Conservation (phyloP, 345 rosid genomes). For the Euphorbia pulcherrima region DNA sequence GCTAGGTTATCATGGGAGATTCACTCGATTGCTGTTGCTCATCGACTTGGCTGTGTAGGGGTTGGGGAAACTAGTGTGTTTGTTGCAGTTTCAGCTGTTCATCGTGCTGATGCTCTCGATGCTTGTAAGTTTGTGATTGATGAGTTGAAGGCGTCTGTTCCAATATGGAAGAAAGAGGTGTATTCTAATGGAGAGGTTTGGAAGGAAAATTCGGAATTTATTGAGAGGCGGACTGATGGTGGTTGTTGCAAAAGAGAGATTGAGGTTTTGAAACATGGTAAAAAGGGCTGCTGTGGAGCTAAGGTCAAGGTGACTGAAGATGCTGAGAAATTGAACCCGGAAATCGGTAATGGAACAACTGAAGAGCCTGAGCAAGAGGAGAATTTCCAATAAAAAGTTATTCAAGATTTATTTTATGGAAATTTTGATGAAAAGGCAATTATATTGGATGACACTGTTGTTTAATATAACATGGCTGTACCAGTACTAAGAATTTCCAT, state of each 20-base stretch:
- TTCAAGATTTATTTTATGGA: no score
- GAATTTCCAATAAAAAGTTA: no score
- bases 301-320: slow-evolving; percentile 45
- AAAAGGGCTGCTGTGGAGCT: slow-evolving; percentile 51
- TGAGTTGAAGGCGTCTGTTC: slow-evolving; percentile 82
- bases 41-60: slow-evolving; percentile 74
- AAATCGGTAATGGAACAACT: background rate
- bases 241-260: slow-evolving; percentile 25
- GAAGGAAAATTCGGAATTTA: slow-evolving; percentile 89
- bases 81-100: slow-evolving; percentile 77
- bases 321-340: background rate
- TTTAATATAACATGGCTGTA: no score
- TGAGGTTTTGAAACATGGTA: slow-evolving; percentile 25
- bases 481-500: no score
- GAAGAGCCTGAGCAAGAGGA: background rate
- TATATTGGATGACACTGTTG: no score
- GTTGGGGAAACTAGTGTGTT: slow-evolving; percentile 88
- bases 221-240: slow-evolving; percentile 44
- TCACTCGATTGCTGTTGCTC: slow-evolving; percentile 64
- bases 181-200: slow-evolving; percentile 83
- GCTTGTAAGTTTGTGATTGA: slow-evolving; percentile 80
- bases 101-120: slow-evolving; percentile 73
- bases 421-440: no score
- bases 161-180: slow-evolving; percentile 94
- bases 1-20: slow-evolving; percentile 74